These are phyloP conservation scores for Wakefieldia striispora DNA, from an alignment of 768 basidiomycete genomes.

Conservation along the genomic window DNA sequence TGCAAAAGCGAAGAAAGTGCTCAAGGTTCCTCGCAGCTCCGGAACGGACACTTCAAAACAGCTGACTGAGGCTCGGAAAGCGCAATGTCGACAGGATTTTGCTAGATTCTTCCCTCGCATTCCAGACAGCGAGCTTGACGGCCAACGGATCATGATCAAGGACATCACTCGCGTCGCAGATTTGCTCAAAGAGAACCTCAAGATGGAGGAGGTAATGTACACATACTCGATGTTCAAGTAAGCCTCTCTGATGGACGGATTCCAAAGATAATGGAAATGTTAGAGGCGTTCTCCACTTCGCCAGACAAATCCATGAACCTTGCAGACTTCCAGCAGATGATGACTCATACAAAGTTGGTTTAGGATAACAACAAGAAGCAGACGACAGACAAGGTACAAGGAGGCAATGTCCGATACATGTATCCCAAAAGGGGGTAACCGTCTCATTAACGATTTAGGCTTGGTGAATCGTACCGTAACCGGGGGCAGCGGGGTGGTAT, in stretches of 20 bases:
- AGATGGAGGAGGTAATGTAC: constrained; percentile 64
- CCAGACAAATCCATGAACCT: constrained; percentile 67
- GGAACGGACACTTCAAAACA: constrained; percentile 4
- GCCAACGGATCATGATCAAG: constrained; percentile 59
- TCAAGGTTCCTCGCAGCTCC: background rate
- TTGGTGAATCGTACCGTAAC: constrained; percentile 34
- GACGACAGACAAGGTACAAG: background rate
- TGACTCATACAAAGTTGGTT: constrained; percentile 50
- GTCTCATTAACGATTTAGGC: constrained; percentile 4
- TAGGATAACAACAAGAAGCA: background rate
- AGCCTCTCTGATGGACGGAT: background rate
- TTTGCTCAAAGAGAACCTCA: constrained; percentile 70
- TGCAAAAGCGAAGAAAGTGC: constrained; percentile 9
- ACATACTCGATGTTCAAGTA: background rate
- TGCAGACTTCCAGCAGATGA: constrained; percentile 73
- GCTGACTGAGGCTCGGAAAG: constrained; percentile 53
- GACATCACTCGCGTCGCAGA: constrained; percentile 61
- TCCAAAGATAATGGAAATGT: constrained; percentile 72
- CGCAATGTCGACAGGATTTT: constrained; percentile 58
- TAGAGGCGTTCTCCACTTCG: constrained; percentile 69
- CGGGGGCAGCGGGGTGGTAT: constrained; percentile 24
- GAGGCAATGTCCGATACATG: background rate
- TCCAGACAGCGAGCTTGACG: constrained; percentile 42
- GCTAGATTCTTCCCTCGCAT: constrained; percentile 70
- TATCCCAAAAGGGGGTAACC: background rate